Percentiles rank a stretch among this genome's conserved stretches.
These are phyloP conservation scores for Fusarium sp. DNA, from an alignment of 2,329 filamentous ascomycete genomes.

Conservation along the genomic window DNA sequence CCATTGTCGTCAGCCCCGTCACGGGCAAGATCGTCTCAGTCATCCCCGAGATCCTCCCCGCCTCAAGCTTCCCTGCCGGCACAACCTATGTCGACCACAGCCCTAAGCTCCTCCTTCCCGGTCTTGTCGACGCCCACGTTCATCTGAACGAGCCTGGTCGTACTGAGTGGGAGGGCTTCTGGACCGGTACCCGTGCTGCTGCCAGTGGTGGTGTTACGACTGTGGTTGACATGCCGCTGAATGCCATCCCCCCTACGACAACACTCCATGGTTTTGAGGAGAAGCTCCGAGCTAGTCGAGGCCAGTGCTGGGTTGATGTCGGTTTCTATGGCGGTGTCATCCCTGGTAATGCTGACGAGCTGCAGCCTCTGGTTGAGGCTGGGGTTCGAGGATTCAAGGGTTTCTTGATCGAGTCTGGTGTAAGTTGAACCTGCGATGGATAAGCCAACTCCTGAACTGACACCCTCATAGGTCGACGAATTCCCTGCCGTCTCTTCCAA, in stretches of 20 bases:
- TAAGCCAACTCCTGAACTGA: conserved; percentile 18
- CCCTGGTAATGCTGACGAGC: conserved; percentile 83
- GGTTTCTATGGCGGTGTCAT: conserved; percentile 97
- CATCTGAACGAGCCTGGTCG: conserved; percentile 97
- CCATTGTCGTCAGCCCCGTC: conserved; percentile 77
- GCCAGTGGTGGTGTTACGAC: conserved; percentile 97
- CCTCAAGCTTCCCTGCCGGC: conserved; percentile 75
- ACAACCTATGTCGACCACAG: conserved; percentile 85
- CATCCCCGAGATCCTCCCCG: conserved; percentile 76
- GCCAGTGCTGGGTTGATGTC: conserved; percentile 98
- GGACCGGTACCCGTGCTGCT: conserved; percentile 90
- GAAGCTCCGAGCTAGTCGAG: conserved; percentile 84
- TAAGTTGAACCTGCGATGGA: conserved; percentile 57
- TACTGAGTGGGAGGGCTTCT: conserved; percentile 98
- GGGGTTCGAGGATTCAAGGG: conserved; percentile 97
- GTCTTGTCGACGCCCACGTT: conserved; percentile 95
- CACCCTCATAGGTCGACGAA: conserved; percentile 76
- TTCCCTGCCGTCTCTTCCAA: conserved; percentile 87
- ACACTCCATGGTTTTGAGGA: conserved; percentile 82
- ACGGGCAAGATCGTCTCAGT: conserved; percentile 88
- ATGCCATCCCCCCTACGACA: conserved; percentile 95
- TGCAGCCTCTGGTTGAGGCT: conserved; percentile 81
- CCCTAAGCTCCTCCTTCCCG: conserved; percentile 84
- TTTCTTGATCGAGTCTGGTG: conserved; percentile 95
- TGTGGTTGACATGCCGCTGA: conserved; percentile 96